phyloP scores from a whole-genome alignment of 192 early-diverging fungal species.

The Coemansia sp. region DNA sequence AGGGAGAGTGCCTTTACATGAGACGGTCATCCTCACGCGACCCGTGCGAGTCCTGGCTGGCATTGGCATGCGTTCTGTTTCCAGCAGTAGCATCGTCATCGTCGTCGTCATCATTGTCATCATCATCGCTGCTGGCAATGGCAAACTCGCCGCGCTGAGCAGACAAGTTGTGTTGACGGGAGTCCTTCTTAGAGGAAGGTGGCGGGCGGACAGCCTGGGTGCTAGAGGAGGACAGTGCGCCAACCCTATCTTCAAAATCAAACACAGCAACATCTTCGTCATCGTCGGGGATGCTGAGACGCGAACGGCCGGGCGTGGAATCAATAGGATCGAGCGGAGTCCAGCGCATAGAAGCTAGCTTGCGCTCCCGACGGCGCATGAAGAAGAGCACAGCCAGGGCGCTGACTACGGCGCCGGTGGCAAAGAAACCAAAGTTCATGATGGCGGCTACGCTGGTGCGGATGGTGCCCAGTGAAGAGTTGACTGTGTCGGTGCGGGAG shows the following conservation, averaged over 20 bases:
- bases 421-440: conserved; percentile 26
- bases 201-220: background rate
- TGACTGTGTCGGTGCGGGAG: background rate
- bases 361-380: conserved; percentile 45
- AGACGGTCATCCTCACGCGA: conserved; percentile 21
- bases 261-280: conserved; percentile 32
- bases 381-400: conserved; percentile 33
- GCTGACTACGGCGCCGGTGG: conserved; percentile 24
- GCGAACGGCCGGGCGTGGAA: conserved; percentile 1
- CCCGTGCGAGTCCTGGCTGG: conserved; percentile 19
- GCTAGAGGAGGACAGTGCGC: conserved; percentile 6
- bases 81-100: conserved; percentile 7
- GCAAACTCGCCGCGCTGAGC: background rate
- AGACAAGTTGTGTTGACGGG: background rate
- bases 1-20: conserved; percentile 10
- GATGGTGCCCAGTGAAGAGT: background rate
- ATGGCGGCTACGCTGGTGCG: conserved; percentile 19
- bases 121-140: background rate
- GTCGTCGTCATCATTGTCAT: conserved; percentile 9
- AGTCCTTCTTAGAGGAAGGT: background rate
- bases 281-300: conserved; percentile 20
- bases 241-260: conserved; percentile 25
- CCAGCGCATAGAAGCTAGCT: conserved; percentile 39
- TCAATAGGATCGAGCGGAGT: conserved; percentile 31
- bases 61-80: conserved; percentile 13